phyloP scores from a whole-genome alignment of 441 rosid species.

The Melastoma candidum region DNA sequence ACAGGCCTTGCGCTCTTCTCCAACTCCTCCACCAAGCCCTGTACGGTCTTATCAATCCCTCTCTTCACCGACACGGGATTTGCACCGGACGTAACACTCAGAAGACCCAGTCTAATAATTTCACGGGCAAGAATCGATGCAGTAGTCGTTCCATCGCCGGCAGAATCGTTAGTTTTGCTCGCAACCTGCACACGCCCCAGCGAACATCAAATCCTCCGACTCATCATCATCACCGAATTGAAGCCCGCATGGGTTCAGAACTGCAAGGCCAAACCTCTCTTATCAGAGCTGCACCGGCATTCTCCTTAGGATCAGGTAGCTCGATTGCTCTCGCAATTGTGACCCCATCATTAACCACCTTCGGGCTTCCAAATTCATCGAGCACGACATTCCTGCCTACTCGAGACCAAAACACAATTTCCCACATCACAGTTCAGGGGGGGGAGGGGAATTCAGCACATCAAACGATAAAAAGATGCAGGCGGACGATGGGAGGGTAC shows the following conservation, averaged over 20 bases:
- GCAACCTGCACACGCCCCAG: conserved; percentile 49
- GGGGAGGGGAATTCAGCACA: too few relatives aligned
- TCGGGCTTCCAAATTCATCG: conserved; percentile 91
- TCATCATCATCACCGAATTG: too few relatives aligned
- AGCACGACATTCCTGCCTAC: conserved; percentile 91
- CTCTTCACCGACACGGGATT: conserved; percentile 84
- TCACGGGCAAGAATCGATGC: conserved; percentile 90
- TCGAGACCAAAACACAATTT: neutral
- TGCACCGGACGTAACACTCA: conserved; percentile 89
- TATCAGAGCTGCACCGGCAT: conserved; percentile 94
- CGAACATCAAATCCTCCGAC: neutral
- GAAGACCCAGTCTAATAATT: conserved; percentile 70
- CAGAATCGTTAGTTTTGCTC: conserved; percentile 94
- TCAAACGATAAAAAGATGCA: too few relatives aligned
- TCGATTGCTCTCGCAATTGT: conserved; percentile 95
- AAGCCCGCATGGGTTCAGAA: neutral
- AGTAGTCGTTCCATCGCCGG: conserved; percentile 99
- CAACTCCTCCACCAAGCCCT: conserved; percentile 61
- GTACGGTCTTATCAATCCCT: conserved; percentile 89
- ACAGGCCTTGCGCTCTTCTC: conserved; percentile 82
- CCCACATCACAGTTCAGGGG: too few relatives aligned
- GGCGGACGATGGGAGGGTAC: conserved; percentile 30
- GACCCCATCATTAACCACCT: conserved; percentile 94
- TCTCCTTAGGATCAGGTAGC: conserved; percentile 84
- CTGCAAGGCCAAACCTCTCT: conserved; percentile 55